Conservation (phyloP, 2,329 filamentous ascomycete genomes). For the Trichophyton verrucosum region DNA sequence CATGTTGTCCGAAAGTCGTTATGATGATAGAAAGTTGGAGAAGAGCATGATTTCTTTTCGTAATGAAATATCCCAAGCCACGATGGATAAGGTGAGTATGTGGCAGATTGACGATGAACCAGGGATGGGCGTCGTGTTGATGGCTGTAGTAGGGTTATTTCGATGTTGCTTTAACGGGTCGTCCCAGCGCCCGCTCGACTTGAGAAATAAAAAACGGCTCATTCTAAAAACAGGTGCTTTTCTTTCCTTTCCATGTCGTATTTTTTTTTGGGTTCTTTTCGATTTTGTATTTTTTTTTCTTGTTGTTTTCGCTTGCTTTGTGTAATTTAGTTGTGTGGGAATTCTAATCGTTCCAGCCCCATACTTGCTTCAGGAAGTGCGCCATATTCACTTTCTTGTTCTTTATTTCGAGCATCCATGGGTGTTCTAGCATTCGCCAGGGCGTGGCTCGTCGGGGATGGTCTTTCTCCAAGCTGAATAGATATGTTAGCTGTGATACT, state of each 20-base stretch:
- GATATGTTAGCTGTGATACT: not conserved
- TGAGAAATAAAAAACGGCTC: not conserved
- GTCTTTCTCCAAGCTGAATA: constrained; percentile 77
- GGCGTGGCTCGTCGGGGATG: constrained; percentile 74
- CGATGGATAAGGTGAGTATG: not conserved
- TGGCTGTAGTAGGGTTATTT: not conserved
- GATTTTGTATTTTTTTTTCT: not conserved
- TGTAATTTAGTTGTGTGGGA: not conserved
- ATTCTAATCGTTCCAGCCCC: constrained; percentile 73
- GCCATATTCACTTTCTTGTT: constrained; percentile 95
- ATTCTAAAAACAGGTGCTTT: not conserved
- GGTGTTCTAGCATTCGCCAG: constrained; percentile 98
- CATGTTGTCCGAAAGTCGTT: constrained; percentile 1
- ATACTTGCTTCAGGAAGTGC: constrained; percentile 84
- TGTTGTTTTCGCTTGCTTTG: not conserved
- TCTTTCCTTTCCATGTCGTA: not conserved
- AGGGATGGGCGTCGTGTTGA: not conserved
- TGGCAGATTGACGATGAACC: not conserved
- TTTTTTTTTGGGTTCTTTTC: not conserved
- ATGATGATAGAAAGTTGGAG: not conserved
- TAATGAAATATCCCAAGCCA: not conserved
- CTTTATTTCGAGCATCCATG: constrained; percentile 96
- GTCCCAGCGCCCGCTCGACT: not conserved
- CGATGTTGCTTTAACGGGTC: not conserved
- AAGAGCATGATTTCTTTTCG: not conserved